A percentile compares a stretch with the other conserved stretches of the same genome.
Evolutionary conservation across 2,329 filamentous ascomycete genomes (phyloP).

Genomic region (Colletotrichum abscissum): DNA sequence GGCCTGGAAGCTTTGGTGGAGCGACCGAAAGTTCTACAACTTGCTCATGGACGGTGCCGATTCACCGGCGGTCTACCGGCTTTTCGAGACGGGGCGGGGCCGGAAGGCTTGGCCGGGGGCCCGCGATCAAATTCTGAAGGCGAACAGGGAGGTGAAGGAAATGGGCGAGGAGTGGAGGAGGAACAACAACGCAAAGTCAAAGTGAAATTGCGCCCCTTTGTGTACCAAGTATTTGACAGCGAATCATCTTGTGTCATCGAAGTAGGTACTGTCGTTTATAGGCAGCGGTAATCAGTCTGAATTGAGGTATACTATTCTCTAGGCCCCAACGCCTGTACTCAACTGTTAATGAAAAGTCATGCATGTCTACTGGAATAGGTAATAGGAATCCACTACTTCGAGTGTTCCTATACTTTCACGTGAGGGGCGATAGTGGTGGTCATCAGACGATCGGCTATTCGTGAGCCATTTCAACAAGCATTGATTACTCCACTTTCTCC

Average conservation of each 20-base stretch:
- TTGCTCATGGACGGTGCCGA: slow-evolving; percentile 53
- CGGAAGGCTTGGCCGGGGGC: slow-evolving; percentile 54
- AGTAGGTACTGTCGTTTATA: too few species aligned
- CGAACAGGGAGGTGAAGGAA: slow-evolving; percentile 40
- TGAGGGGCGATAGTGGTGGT: background rate
- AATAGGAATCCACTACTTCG: background rate
- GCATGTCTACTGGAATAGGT: background rate
- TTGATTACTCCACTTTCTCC: slow-evolving; percentile 22
- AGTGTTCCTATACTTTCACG: background rate
- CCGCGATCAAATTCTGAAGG: slow-evolving; percentile 43
- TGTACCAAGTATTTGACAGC: background rate
- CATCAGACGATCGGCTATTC: slow-evolving; percentile 1
- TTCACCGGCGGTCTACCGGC: slow-evolving; percentile 51
- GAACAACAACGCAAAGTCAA: slow-evolving; percentile 6
- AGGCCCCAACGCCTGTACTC: too few species aligned
- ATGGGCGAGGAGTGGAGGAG: slow-evolving; percentile 24
- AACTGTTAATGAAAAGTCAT: too few species aligned
- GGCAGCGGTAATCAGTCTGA: too few species aligned
- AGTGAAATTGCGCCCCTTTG: background rate
- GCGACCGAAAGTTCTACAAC: slow-evolving; percentile 52
- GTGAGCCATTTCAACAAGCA: background rate
- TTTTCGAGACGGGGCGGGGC: slow-evolving; percentile 52
- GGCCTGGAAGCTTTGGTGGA: slow-evolving; percentile 57
- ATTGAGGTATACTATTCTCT: too few species aligned
- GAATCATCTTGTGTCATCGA: background rate